Evolutionary conservation across 2,329 filamentous ascomycete species (phyloP).

Genomic region (Phialocephala sp.): DNA sequence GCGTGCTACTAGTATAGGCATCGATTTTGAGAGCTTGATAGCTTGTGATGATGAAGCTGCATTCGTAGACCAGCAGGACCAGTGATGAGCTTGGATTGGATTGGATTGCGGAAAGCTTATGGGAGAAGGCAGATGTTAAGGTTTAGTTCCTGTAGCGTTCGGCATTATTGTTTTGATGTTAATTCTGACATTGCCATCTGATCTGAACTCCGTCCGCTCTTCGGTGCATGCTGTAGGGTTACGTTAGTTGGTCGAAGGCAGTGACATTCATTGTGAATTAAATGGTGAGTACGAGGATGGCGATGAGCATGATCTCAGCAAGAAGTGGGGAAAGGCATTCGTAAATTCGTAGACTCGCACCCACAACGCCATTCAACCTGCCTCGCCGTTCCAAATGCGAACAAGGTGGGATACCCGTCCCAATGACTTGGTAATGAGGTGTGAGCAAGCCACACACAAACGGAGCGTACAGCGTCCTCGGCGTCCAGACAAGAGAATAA

Average conservation of each 20-base stretch:
- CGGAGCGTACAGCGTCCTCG: no score
- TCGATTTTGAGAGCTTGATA: not conserved
- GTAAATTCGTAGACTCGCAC: not conserved
- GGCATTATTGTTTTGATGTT: not conserved
- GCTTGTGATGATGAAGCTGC: slow-evolving; percentile 1
- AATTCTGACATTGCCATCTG: not conserved
- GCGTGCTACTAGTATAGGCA: not conserved
- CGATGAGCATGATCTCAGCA: not conserved
- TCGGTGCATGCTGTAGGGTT: not conserved
- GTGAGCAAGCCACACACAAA: not conserved
- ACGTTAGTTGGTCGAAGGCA: not conserved
- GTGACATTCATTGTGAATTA: not conserved
- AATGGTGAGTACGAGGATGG: not conserved
- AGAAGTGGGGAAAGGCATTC: not conserved
- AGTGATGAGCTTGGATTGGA: not conserved
- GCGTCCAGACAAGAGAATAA: no score
- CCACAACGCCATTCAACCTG: not conserved
- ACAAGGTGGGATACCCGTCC: slow-evolving; percentile 3
- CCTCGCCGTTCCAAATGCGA: not conserved
- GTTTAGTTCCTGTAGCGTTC: no score
- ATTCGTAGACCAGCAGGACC: not conserved
- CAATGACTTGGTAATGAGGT: not conserved
- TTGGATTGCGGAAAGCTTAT: not conserved
- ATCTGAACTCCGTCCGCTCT: slow-evolving; percentile 5
- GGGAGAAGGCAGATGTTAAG: not conserved